phyloP scores from a whole-genome alignment of 495 filamentous ascomycete species.

The Hypoxylon cercidicola region DNA sequence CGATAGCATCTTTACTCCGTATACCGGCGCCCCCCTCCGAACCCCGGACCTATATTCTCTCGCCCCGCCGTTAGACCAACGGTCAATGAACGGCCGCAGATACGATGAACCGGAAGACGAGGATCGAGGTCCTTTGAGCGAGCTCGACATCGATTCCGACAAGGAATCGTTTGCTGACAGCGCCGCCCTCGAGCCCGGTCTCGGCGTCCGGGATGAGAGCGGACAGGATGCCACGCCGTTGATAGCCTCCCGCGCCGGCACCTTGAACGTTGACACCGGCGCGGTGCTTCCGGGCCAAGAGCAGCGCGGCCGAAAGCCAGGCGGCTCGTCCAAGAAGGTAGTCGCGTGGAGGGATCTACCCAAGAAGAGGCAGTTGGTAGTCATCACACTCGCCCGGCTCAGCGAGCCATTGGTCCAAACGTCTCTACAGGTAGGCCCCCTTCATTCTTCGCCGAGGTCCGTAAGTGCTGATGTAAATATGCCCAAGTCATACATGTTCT shows the following conservation, averaged over 20 bases:
- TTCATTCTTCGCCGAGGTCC: neutral
- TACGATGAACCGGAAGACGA: conserved; percentile 23
- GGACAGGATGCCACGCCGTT: conserved; percentile 25
- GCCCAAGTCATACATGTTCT: conserved; percentile 75
- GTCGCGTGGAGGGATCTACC: conserved; percentile 78
- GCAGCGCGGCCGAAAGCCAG: conserved; percentile 16
- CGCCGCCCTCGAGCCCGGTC: conserved; percentile 15
- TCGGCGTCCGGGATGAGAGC: conserved; percentile 30
- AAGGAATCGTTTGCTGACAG: conserved; percentile 19
- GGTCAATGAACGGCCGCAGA: conserved; percentile 32
- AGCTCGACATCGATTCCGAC: conserved; percentile 30
- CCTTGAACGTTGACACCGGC: conserved; percentile 35
- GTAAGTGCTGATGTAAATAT: conserved; percentile 24
- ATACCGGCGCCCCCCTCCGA: neutral
- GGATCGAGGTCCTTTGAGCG: conserved; percentile 36
- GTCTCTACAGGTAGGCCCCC: conserved; percentile 65
- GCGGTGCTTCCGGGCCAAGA: neutral
- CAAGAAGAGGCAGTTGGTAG: conserved; percentile 76
- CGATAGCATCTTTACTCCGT: too few relatives aligned
- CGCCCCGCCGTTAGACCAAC: neutral
- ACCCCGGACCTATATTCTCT: neutral
- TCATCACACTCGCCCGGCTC: conserved; percentile 77
- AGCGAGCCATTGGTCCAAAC: conserved; percentile 85
- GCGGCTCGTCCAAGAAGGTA: conserved; percentile 40
- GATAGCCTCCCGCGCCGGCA: conserved; percentile 26